Percentiles rank a stretch among this genome's conserved stretches.
Conservation (phyloP, 78 protist genomes). For the Dictyostelium firmibasis region DNA sequence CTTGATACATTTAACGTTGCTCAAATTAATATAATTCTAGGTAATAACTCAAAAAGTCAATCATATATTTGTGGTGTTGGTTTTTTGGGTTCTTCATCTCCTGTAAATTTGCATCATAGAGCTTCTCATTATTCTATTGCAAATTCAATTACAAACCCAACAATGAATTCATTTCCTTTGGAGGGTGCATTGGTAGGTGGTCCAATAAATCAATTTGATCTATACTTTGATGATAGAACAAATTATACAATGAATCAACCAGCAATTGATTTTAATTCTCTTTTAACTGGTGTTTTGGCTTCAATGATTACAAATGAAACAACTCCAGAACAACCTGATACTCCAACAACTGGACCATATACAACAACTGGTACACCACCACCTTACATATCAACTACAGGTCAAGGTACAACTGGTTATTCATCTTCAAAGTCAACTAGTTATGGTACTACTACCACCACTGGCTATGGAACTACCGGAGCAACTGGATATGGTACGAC, state of each 20-base stretch:
- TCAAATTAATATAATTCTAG: background rate
- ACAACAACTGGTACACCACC: conserved; percentile 6
- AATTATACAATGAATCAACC: conserved; percentile 1
- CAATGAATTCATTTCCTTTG: background rate
- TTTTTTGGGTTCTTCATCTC: conserved; percentile 7
- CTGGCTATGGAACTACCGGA: background rate
- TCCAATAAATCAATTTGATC: background rate
- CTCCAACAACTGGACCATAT: background rate
- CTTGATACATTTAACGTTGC: background rate
- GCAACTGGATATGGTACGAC: background rate
- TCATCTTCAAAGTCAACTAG: background rate
- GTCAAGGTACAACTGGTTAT: background rate
- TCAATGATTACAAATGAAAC: background rate
- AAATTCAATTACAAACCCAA: background rate
- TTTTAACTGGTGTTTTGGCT: background rate
- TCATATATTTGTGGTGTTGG: background rate
- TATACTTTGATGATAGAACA: background rate
- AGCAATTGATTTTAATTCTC: background rate
- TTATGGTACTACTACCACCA: background rate
- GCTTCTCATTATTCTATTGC: conserved; percentile 22
- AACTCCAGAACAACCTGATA: background rate
- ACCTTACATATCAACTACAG: background rate
- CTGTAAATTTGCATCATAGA: conserved; percentile 47
- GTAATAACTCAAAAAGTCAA: background rate
- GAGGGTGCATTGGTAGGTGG: conserved; percentile 62